These are phyloP conservation scores for Naganishia friedmannii DNA, from an alignment of 768 basidiomycete species.

Conservation along the genomic window DNA sequence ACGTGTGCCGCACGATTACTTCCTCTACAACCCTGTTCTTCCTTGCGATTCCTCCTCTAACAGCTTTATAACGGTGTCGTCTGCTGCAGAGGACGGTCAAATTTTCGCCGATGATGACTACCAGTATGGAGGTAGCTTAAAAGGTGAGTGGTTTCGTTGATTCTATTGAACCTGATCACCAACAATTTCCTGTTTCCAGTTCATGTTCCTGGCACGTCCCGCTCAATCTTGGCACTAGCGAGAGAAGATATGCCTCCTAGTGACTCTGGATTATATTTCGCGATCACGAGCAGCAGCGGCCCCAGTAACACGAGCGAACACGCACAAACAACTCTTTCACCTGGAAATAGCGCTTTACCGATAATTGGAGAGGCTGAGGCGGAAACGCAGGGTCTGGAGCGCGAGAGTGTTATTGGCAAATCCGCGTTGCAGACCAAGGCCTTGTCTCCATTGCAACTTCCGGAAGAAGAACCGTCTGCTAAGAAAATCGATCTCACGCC, in stretches of 20 bases:
- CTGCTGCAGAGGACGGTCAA: background rate
- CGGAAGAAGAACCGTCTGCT: background rate
- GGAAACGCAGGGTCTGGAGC: too few species aligned
- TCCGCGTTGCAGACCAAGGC: background rate
- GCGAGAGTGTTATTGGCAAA: too few species aligned
- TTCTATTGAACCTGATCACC: background rate
- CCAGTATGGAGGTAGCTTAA: background rate
- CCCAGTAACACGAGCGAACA: background rate
- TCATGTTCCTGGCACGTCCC: background rate
- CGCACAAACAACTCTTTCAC: background rate
- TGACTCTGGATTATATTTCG: background rate
- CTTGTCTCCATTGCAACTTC: background rate
- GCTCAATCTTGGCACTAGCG: background rate
- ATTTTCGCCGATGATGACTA: constrained; percentile 13
- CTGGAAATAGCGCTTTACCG: background rate
- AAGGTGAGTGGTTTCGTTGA: background rate
- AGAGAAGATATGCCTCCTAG: background rate
- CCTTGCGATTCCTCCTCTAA: constrained; percentile 1
- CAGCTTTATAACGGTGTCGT: background rate
- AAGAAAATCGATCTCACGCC: background rate
- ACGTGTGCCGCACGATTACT: too few species aligned
- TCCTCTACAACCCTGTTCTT: background rate
- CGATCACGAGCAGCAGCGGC: too few species aligned
- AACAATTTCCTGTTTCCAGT: background rate
- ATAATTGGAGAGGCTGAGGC: background rate